Conservation (phyloP, 768 basidiomycete genomes). For the Pleurotus ostreatus region DNA sequence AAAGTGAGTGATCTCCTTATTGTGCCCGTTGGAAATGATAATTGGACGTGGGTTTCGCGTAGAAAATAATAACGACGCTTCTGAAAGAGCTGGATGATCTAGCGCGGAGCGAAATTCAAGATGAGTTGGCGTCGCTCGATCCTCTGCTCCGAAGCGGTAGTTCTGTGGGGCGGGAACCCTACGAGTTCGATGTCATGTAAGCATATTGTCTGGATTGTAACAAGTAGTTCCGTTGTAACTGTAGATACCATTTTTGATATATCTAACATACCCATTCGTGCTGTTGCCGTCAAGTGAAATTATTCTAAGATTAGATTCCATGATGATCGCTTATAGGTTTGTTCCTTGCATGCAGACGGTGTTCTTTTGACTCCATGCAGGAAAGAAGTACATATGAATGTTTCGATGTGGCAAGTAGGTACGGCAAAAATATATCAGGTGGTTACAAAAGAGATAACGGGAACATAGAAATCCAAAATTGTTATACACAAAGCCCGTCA, state of each 20-base stretch:
- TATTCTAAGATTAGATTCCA: too few relatives aligned
- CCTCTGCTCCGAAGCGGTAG: conserved; percentile 61
- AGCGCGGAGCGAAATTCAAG: conserved; percentile 76
- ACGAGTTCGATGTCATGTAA: conserved; percentile 29
- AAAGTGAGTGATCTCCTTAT: conserved; percentile 50
- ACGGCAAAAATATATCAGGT: neutral
- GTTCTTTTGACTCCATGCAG: too few relatives aligned
- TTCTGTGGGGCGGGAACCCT: conserved; percentile 25
- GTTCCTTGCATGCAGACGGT: too few relatives aligned
- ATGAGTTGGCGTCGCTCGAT: conserved; percentile 79
- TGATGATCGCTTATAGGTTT: too few relatives aligned
- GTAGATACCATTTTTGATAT: too few relatives aligned
- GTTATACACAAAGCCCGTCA: neutral
- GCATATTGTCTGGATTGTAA: too few relatives aligned
- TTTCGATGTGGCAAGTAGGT: neutral
- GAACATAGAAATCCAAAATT: neutral
- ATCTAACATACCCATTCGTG: too few relatives aligned
- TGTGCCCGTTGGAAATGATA: neutral
- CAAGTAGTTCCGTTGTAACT: too few relatives aligned
- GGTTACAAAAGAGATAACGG: neutral
- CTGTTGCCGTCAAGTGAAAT: too few relatives aligned
- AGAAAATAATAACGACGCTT: conserved; percentile 82
- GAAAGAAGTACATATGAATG: neutral
- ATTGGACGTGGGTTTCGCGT: neutral
- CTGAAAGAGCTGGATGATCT: conserved; percentile 84